Evolutionary conservation across 2,329 filamentous ascomycete genomes (phyloP), one percentile per base, ranked within the genome.

Genomic region (Beauveria sp.): DNA sequence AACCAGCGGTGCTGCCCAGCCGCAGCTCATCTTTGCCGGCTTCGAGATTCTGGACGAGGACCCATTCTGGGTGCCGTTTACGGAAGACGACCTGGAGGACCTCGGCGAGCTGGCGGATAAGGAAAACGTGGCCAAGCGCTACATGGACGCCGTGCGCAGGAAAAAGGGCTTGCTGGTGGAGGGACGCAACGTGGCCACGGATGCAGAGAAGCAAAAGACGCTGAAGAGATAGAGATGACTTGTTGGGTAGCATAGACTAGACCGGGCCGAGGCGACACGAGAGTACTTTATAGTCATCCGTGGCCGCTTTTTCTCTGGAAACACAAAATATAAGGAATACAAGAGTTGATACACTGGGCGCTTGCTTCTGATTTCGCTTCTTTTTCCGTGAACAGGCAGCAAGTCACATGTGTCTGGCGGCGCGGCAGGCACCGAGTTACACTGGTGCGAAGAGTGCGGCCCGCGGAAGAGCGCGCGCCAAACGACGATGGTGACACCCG

Each of bases 11-110:
- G 91, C 90, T 3, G 95, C 95, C 1, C 89, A 91, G 69, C 95
- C 95, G 55, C 95, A 98, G 79, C 81, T 99, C 43, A 88, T 96
- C 64, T 99, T 98, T 72, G 85, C 90, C 8, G 95, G 95, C 1
- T 99, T 93, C 71, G 91, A 97, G 74, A 84, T 96, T 67, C 80
- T 98, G 2, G 92, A 98, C 72, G 89, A 97, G 75, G 95, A 99
- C 78, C 95, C 95, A 0, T 96, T 96, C 78, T 99, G 95, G 95
- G 92, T 96, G 52, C 95, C 95, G 1, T 92, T 91, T 66, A 98
- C 93, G 0, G 95, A 98, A 71, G 95, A 98, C 72, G 91, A 99
- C 70, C 76, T 99, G 57, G 95, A 99, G 80, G 95, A 99, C 78
- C 77, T 99, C 63, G 95, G 95, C 28, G 93, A 98, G 79, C 79